Evolutionary conservation across 1,139 yeast genomes (phyloP).

Genomic region (Pichia sp.): DNA sequence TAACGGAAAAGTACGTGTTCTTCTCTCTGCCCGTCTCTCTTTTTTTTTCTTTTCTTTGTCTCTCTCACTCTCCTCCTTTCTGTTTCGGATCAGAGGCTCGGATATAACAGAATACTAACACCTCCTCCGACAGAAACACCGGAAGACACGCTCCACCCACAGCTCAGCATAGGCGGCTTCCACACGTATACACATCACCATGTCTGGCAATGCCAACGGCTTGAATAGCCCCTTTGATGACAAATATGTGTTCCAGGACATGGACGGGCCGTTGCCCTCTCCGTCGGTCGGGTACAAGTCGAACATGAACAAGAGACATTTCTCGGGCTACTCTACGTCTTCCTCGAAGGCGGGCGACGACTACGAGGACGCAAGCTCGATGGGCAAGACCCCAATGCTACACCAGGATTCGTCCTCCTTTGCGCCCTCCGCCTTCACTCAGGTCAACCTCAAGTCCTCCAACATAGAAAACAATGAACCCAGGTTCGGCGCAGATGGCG

Average conservation of each 20-base stretch:
- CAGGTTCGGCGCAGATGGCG: constrained; percentile 15
- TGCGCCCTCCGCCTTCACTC: constrained; percentile 4
- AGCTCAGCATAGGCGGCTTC: too few relatives aligned
- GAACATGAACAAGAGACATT: constrained; percentile 16
- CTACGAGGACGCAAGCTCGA: constrained; percentile 24
- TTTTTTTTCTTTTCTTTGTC: neutral
- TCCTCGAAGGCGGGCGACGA: constrained; percentile 21
- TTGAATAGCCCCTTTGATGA: constrained; percentile 30
- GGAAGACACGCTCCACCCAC: too few relatives aligned
- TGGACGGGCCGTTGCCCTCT: constrained; percentile 16
- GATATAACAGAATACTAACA: neutral
- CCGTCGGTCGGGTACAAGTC: constrained; percentile 20
- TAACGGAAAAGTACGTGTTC: neutral
- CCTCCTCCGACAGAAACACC: neutral
- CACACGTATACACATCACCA: neutral
- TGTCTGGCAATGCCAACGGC: constrained; percentile 11
- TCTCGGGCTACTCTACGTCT: constrained; percentile 21
- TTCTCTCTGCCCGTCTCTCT: too few relatives aligned
- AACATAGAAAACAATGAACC: constrained; percentile 6
- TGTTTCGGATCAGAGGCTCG: too few relatives aligned
- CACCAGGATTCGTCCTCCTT: constrained; percentile 19
- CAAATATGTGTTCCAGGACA: constrained; percentile 23
- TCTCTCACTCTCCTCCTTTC: too few relatives aligned
- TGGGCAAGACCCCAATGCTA: constrained; percentile 27
- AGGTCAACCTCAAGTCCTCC: constrained; percentile 12